phyloP scores from a whole-genome alignment of 345 rosid genomes.

The Hibiscus mutabilis region DNA sequence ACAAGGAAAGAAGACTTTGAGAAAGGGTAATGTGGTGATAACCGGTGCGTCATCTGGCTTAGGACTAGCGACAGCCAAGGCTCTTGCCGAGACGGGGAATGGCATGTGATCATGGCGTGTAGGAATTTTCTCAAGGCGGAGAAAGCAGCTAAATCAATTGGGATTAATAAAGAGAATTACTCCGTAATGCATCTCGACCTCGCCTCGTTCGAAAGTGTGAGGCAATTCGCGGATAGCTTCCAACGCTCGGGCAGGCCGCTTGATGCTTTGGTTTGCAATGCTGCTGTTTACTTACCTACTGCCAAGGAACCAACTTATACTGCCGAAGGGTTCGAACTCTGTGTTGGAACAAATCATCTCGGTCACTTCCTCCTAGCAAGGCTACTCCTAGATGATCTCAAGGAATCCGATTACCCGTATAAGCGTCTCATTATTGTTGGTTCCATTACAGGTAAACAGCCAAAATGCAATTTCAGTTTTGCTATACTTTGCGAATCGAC shows the following conservation, averaged over 20 bases:
- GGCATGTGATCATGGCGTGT: constrained; percentile 89
- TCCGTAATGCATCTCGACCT: constrained; percentile 88
- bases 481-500: not conserved
- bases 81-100: constrained; percentile 73
- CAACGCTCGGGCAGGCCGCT: constrained; percentile 51
- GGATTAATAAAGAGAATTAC: constrained; percentile 48
- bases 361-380: constrained; percentile 84
- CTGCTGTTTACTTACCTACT: constrained; percentile 82
- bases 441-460: constrained; percentile 71
- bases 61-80: constrained; percentile 78
- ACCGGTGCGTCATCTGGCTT: constrained; percentile 83
- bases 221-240: constrained; percentile 74
- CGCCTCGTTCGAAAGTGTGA: constrained; percentile 78
- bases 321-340: constrained; percentile 86
- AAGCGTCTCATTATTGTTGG: constrained; percentile 86
- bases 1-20: constrained; percentile 64
- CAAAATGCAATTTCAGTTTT: not conserved
- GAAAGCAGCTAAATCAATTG: constrained; percentile 4
- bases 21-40: constrained; percentile 59
- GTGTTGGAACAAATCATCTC: constrained; percentile 90
- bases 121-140: constrained; percentile 47
- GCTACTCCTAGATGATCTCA: constrained; percentile 67
- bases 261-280: constrained; percentile 85
- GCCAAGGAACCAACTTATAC: constrained; percentile 82
- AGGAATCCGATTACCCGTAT: constrained; percentile 73